Conservation (phyloP, 371 early-diverging fungal species). For the Rhizopus arrhizus region DNA sequence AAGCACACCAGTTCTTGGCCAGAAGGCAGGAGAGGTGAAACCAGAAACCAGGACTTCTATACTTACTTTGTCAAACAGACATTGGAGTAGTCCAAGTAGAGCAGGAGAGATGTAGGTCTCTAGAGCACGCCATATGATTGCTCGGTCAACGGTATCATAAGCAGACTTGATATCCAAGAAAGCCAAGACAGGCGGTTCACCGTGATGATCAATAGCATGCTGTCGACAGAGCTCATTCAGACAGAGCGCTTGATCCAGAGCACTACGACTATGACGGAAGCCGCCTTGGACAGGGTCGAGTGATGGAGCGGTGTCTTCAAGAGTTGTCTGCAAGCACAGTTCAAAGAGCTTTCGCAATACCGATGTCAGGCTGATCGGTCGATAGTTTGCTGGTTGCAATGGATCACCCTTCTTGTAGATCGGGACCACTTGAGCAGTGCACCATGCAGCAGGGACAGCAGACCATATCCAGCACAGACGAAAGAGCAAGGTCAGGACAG, state of each 20-base stretch:
- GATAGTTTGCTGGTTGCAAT: conserved; percentile 19
- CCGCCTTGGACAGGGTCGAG: conserved; percentile 38
- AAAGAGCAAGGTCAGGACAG: conserved; percentile 1
- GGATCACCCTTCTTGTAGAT: conserved; percentile 28
- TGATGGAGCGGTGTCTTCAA: conserved; percentile 8
- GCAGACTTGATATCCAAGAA: conserved; percentile 29
- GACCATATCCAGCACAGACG: conserved; percentile 30
- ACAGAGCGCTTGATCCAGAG: conserved; percentile 35
- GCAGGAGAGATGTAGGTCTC: conserved; percentile 1
- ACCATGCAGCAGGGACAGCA: conserved; percentile 15
- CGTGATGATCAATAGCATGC: conserved; percentile 6
- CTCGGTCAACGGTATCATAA: conserved; percentile 24
- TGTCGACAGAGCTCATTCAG: conserved; percentile 13
- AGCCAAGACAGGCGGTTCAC: conserved; percentile 11
- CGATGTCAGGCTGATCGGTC: conserved; percentile 29
- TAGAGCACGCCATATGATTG: conserved; percentile 16
- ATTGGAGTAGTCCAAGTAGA: conserved; percentile 9
- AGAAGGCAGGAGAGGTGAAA: conserved; percentile 6
- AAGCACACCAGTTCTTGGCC: conserved; percentile 19
- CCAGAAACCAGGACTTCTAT: conserved; percentile 7
- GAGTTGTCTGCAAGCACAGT: conserved; percentile 4
- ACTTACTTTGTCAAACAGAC: conserved; percentile 15
- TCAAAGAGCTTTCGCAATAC: conserved; percentile 30
- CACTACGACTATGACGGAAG: conserved; percentile 28
- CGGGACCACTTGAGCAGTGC: conserved; percentile 24